phyloP scores from a whole-genome alignment of 768 basidiomycete genomes.

The Naganishia antarctica region DNA sequence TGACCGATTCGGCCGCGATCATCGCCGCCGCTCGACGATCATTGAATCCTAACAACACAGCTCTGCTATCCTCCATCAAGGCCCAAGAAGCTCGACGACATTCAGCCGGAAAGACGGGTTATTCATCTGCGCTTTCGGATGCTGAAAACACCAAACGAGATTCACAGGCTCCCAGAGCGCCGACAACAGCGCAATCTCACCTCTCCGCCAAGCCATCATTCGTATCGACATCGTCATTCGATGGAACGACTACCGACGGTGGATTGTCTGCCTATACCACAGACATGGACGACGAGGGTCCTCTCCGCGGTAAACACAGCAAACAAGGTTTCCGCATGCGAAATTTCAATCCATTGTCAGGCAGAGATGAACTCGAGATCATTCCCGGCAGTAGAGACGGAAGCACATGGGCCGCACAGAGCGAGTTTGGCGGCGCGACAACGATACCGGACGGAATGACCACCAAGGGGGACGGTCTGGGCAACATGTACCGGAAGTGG shows the following conservation, averaged over 20 bases:
- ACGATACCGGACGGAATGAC: constrained; percentile 48
- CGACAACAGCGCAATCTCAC: background rate
- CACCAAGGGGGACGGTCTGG: constrained; percentile 46
- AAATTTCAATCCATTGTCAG: background rate
- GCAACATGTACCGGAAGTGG: constrained; percentile 36
- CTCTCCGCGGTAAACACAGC: background rate
- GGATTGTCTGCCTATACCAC: constrained; percentile 8
- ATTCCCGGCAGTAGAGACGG: constrained; percentile 14
- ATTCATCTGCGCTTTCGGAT: background rate
- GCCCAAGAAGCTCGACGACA: background rate
- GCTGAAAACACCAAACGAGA: background rate
- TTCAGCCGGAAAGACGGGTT: background rate
- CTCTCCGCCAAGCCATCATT: constrained; percentile 11
- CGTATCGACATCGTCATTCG: constrained; percentile 4
- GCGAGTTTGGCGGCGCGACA: constrained; percentile 44
- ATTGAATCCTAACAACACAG: constrained; percentile 10
- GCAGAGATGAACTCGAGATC: background rate
- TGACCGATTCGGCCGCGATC: constrained; percentile 3
- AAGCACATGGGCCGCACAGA: constrained; percentile 13
- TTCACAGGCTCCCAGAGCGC: background rate
- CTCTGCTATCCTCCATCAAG: constrained; percentile 1
- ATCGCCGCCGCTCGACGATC: constrained; percentile 11
- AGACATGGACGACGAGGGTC: background rate
- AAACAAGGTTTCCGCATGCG: constrained; percentile 13
- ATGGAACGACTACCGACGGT: constrained; percentile 6